Conservation (phyloP, 306 rosid genomes). For the Macrotyloma uniflorum region DNA sequence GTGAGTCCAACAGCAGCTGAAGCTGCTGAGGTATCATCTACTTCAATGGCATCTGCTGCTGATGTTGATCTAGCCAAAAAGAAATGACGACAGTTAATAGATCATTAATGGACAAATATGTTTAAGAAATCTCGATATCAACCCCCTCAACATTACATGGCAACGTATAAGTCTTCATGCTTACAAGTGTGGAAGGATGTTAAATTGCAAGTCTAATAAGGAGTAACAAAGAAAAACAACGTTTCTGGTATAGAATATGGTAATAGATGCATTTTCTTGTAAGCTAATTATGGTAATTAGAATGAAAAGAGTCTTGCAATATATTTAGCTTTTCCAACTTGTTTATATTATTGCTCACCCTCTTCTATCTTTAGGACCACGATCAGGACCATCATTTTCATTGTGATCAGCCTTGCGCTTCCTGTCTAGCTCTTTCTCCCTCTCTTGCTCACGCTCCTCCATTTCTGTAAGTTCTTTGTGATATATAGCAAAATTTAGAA, state of each 20-base stretch:
- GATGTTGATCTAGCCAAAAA: slow-evolving; percentile 50
- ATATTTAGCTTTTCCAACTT: slow-evolving; percentile 4
- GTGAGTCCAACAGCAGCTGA: slow-evolving; percentile 59
- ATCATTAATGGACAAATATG: slow-evolving; percentile 36
- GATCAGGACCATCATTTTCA: slow-evolving; percentile 55
- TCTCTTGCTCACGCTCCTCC: slow-evolving; percentile 86
- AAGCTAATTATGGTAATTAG: background rate
- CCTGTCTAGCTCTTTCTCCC: slow-evolving; percentile 68
- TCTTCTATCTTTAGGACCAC: slow-evolving; percentile 49
- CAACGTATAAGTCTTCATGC: slow-evolving; percentile 1
- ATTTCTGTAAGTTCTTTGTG: slow-evolving; percentile 90
- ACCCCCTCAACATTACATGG: slow-evolving; percentile 8
- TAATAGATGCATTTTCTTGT: background rate
- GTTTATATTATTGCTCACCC: slow-evolving; percentile 50
- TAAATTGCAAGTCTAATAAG: background rate
- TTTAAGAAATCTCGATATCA: slow-evolving; percentile 1
- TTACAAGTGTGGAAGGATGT: slow-evolving; percentile 21
- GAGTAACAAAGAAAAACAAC: background rate
- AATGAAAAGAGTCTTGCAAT: slow-evolving; percentile 6
- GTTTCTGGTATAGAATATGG: slow-evolving; percentile 17
- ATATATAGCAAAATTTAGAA: slow-evolving; percentile 92
- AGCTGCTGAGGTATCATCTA: slow-evolving; percentile 60
- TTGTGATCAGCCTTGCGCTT: slow-evolving; percentile 63
- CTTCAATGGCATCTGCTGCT: slow-evolving; percentile 73
- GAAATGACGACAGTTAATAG: background rate